Conservation (phyloP, 202 grass and related monocot species). For the Tripidium arundinaceum region DNA sequence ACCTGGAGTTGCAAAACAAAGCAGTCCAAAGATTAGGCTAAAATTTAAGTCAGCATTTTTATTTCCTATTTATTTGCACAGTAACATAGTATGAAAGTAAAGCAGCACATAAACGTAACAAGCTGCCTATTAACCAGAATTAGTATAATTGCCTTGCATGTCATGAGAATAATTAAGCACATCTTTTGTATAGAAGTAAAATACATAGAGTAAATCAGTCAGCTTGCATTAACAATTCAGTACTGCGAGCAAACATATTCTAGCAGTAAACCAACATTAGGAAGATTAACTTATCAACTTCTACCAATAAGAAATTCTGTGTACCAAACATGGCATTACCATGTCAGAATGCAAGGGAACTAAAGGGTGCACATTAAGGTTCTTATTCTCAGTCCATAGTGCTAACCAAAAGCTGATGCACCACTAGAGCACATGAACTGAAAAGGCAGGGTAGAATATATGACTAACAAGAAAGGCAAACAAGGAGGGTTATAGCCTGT, state of each 20-base stretch:
- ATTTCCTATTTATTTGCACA: neutral
- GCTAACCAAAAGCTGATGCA: neutral
- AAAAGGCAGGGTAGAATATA: neutral
- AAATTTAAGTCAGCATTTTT: neutral
- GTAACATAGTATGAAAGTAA: neutral
- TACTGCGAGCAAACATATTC: neutral
- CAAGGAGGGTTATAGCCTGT: neutral
- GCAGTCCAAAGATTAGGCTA: neutral
- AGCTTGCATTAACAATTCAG: neutral
- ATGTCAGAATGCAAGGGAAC: neutral
- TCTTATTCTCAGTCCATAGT: neutral
- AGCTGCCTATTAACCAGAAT: neutral
- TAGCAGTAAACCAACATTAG: neutral
- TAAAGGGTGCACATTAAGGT: neutral
- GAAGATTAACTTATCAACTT: neutral
- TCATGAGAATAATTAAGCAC: neutral
- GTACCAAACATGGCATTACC: neutral
- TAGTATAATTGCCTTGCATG: neutral
- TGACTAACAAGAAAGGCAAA: neutral
- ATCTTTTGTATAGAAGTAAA: neutral
- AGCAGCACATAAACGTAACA: neutral
- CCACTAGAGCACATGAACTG: neutral
- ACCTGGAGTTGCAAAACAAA: slow-evolving; percentile 13
- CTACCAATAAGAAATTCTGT: neutral
- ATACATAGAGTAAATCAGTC: neutral